phyloP scores from a whole-genome alignment of 179 eudicot genomes.

The Vitellaria paradoxa region DNA sequence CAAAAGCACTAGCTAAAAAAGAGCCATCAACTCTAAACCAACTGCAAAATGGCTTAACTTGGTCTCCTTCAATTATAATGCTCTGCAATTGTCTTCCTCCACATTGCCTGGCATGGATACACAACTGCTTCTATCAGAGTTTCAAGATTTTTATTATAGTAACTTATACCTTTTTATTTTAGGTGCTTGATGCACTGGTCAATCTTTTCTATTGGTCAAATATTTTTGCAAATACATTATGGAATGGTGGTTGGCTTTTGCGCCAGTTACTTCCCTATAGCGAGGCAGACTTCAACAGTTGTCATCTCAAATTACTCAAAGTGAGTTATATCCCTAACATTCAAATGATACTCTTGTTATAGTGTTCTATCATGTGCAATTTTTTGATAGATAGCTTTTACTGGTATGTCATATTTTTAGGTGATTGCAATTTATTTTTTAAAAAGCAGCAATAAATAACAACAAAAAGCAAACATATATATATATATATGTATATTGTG shows the following conservation, averaged over 20 bases:
- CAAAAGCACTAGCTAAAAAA: too few relatives aligned
- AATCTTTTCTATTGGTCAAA: constrained; percentile 80
- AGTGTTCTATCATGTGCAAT: constrained; percentile 1
- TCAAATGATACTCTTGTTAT: not conserved
- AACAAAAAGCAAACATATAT: not conserved
- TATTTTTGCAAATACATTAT: constrained; percentile 76
- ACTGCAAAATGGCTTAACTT: too few relatives aligned
- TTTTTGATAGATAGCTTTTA: not conserved
- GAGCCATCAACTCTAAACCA: too few relatives aligned
- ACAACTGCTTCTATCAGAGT: not conserved
- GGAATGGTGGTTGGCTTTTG: constrained; percentile 98
- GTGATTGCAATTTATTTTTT: not conserved
- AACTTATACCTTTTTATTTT: constrained; percentile 20
- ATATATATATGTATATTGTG: too few relatives aligned
- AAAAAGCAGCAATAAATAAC: not conserved
- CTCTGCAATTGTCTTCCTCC: too few relatives aligned
- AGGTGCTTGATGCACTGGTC: constrained; percentile 95
- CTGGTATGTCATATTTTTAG: not conserved
- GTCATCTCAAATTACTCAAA: constrained; percentile 60
- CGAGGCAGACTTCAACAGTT: constrained; percentile 63
- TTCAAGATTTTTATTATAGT: not conserved
- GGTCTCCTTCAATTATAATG: too few relatives aligned
- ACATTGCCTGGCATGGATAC: too few relatives aligned
- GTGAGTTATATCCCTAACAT: constrained; percentile 38
- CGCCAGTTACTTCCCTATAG: constrained; percentile 93